These are phyloP conservation scores for Penicillium alfredii DNA, from an alignment of 495 filamentous ascomycete genomes.

Conservation along the genomic window DNA sequence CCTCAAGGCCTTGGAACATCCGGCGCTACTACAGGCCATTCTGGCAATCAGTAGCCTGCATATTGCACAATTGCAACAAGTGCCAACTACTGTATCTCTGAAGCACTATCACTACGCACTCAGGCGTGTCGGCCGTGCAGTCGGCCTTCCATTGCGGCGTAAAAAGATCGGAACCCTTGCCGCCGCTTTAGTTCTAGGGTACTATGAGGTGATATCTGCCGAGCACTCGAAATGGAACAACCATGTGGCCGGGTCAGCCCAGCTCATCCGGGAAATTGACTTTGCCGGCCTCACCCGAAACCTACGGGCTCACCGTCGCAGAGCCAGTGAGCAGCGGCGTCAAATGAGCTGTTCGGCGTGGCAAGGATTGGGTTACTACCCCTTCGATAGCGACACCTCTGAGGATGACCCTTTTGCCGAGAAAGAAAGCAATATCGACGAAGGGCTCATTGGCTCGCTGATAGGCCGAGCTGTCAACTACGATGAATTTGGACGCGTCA, in stretches of 20 bases:
- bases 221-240: constrained; percentile 95
- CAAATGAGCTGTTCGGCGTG: constrained; percentile 13
- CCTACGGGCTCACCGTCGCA: constrained; percentile 50
- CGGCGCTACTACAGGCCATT: constrained; percentile 83
- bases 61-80: constrained; percentile 73
- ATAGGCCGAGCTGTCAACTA: constrained; percentile 41
- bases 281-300: constrained; percentile 65
- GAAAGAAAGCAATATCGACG: constrained; percentile 37
- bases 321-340: constrained; percentile 19
- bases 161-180: constrained; percentile 76
- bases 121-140: constrained; percentile 65
- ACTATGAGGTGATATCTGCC: constrained; percentile 90
- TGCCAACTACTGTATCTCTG: constrained; percentile 68
- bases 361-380: constrained; percentile 8
- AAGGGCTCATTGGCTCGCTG: constrained; percentile 37
- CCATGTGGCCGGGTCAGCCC: constrained; percentile 77
- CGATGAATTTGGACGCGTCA: constrained; percentile 41
- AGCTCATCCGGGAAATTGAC: constrained; percentile 78
- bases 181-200: constrained; percentile 80
- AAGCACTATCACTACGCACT: constrained; percentile 90
- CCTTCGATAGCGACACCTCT: constrained; percentile 13
- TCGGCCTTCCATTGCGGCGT: constrained; percentile 65
- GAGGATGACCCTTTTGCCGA: constrained; percentile 42
- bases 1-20: constrained; percentile 75
- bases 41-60: constrained; percentile 84